phyloP scores from a whole-genome alignment of 2,329 filamentous ascomycete species.

The Escovopsis sp. region DNA sequence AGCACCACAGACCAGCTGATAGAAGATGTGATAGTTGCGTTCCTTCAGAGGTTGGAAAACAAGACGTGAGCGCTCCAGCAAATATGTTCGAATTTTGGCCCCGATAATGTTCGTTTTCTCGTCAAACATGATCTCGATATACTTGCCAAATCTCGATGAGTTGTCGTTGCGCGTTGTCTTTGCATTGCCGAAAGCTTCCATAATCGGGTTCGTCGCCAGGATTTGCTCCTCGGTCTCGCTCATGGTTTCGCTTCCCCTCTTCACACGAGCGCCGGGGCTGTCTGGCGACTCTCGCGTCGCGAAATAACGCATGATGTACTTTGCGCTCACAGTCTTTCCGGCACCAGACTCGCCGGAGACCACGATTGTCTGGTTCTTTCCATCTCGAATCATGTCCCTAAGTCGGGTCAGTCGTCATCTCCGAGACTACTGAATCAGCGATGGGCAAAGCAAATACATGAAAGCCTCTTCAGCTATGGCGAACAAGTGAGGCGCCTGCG shows the following conservation, averaged over 20 bases:
- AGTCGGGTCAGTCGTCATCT: constrained; percentile 21
- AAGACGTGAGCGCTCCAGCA: constrained; percentile 85
- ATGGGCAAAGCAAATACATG: constrained; percentile 45
- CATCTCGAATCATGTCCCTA: constrained; percentile 92
- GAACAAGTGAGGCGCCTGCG: constrained; percentile 94
- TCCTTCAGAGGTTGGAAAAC: constrained; percentile 97
- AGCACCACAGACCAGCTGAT: constrained; percentile 89
- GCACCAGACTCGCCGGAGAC: constrained; percentile 99
- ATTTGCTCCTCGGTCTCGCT: constrained; percentile 98
- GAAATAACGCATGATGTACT: constrained; percentile 99
- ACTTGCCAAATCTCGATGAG: constrained; percentile 97
- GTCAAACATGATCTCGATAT: constrained; percentile 99
- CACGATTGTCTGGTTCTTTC: constrained; percentile 93
- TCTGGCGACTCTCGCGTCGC: constrained; percentile 91
- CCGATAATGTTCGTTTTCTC: constrained; percentile 90
- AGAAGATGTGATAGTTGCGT: constrained; percentile 98
- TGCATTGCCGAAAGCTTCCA: constrained; percentile 99
- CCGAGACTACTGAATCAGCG: not conserved
- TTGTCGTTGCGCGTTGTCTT: constrained; percentile 99
- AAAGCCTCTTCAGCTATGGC: constrained; percentile 98
- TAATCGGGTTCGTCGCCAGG: constrained; percentile 93
- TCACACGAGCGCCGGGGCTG: constrained; percentile 62
- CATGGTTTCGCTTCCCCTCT: constrained; percentile 66
- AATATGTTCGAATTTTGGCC: constrained; percentile 90
- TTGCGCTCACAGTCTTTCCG: constrained; percentile 96